A percentile compares a stretch with the other conserved stretches of the same genome.
phyloP scores from a whole-genome alignment of 2,329 filamentous ascomycete species.

The Trichoderma sp. region DNA sequence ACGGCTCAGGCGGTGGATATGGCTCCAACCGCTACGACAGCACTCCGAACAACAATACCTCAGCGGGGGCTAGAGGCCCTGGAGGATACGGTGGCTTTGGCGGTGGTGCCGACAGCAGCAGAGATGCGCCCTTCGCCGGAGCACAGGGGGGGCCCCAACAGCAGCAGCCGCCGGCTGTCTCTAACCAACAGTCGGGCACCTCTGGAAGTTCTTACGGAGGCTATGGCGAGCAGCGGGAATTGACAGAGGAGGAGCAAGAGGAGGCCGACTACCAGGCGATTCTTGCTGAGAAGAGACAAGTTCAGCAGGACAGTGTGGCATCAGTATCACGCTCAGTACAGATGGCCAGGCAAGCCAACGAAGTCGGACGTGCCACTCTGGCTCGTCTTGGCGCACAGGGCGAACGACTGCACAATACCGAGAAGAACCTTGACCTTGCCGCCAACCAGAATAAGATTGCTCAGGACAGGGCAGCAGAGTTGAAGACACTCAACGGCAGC shows the following conservation, averaged over 20 bases:
- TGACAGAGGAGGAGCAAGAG: slow-evolving; percentile 80
- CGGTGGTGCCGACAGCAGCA: slow-evolving; percentile 50
- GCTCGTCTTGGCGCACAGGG: slow-evolving; percentile 74
- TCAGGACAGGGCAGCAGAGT: slow-evolving; percentile 75
- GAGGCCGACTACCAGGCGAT: slow-evolving; percentile 66
- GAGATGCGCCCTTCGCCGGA: slow-evolving; percentile 62
- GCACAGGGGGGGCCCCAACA: slow-evolving; percentile 51
- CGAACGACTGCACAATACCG: slow-evolving; percentile 77
- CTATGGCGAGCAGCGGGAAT: slow-evolving; percentile 68
- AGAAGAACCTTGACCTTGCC: slow-evolving; percentile 78
- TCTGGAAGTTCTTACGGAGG: slow-evolving; percentile 43
- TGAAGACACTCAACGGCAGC: slow-evolving; percentile 81
- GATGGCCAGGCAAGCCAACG: slow-evolving; percentile 45
- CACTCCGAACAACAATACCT: slow-evolving; percentile 30
- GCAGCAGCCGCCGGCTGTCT: slow-evolving; percentile 30
- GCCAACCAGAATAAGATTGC: slow-evolving; percentile 72
- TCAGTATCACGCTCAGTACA: slow-evolving; percentile 41
- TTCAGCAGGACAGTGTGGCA: slow-evolving; percentile 69
- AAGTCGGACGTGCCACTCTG: slow-evolving; percentile 67
- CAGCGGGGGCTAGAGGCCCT: slow-evolving; percentile 43
- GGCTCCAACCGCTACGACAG: slow-evolving; percentile 53
- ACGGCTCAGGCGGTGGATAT: slow-evolving; percentile 52
- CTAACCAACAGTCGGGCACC: slow-evolving; percentile 29
- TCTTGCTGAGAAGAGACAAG: slow-evolving; percentile 55
- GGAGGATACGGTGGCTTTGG: slow-evolving; percentile 63